Base-by-base conservation (phyloP, 2,329 filamentous ascomycete species). In the Penicillium rolfsii region DNA sequence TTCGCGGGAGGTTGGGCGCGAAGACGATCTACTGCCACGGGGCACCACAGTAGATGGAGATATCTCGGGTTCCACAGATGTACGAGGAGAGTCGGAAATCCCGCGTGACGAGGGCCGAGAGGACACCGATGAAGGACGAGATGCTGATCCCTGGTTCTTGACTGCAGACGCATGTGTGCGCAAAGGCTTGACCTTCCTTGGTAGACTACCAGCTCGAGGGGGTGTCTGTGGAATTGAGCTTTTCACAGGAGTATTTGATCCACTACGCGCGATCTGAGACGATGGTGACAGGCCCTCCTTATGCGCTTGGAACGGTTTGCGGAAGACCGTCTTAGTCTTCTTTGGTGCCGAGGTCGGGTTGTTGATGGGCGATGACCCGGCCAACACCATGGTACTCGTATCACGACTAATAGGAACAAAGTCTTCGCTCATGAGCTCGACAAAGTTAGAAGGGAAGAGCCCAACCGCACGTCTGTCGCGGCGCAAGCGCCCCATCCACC, bases 381-480 rank as follows among this genome's bases (percentile, higher is more conserved):
- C 88, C 52, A 73, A 63, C 67, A 80, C 80, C 77, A 92, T 78
- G 67, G 85, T 77, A 65, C 81, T 79, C 64, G 80, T 76, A 33
- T 78, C 77, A 24, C 81, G 76, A 64, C 75, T 82, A 62, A 80
- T 76, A 16, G 95, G 95, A 59, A 91, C 88, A 75, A 96, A 98
- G 74, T 88, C 86, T 61, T 95, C 87, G 58, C 91, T 90, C 35
- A 99, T 84, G 5, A 99, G 85, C 74, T 96, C 87, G 73, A 99
- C 95, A 73, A 99, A 99, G 79, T 99, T 99, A 71, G 93, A 97
- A 0, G 95, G 95, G 73, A 99, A 99, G 22, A 95, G 83, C 57
- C 95, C 95, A 71, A 97, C 89, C 71, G 94, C 93, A 72, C 93
- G 88, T 76, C 91, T 89, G 79, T 99, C 95, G 69, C 95, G 87